phyloP scores from a whole-genome alignment of 2,329 filamentous ascomycete species.

The Chrysoporthe cubensis region DNA sequence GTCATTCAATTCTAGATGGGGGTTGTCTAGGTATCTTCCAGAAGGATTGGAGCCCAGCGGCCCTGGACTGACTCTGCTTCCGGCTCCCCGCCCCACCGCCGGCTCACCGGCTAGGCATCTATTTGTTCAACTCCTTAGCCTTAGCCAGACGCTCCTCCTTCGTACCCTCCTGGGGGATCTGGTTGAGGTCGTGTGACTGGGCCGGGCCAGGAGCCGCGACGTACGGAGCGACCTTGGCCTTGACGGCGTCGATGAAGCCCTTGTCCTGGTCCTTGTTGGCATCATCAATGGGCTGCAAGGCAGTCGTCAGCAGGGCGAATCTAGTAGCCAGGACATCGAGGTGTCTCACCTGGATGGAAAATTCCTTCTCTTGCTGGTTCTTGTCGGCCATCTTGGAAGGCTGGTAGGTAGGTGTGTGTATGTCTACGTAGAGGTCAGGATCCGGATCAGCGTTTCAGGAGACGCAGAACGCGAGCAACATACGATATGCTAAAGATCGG shows the following conservation, averaged over 20 bases:
- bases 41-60: not conserved
- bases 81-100: not conserved
- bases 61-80: not conserved
- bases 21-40: not conserved
- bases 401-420: not conserved
- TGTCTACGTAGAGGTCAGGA: not conserved
- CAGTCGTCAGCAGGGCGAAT: constrained; percentile 4
- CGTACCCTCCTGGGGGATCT: constrained; percentile 58
- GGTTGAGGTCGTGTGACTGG: constrained; percentile 55
- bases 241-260: constrained; percentile 41
- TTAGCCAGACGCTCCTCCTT: constrained; percentile 71
- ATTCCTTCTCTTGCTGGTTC: constrained; percentile 45
- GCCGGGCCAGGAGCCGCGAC: constrained; percentile 63
- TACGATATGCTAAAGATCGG: not conserved
- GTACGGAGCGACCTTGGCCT: constrained; percentile 55
- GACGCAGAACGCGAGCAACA: not conserved
- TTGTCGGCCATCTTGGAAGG: constrained; percentile 26
- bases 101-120: constrained; percentile 9
- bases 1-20: not conserved
- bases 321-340: too few relatives aligned
- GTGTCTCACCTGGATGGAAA: constrained; percentile 45
- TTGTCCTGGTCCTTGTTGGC: constrained; percentile 45
- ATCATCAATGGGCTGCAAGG: constrained; percentile 37
- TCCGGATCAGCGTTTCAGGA: not conserved
- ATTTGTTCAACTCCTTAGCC: constrained; percentile 66